Conservation (phyloP, 1,139 yeast genomes). For the Geotrichum bryndzae region DNA sequence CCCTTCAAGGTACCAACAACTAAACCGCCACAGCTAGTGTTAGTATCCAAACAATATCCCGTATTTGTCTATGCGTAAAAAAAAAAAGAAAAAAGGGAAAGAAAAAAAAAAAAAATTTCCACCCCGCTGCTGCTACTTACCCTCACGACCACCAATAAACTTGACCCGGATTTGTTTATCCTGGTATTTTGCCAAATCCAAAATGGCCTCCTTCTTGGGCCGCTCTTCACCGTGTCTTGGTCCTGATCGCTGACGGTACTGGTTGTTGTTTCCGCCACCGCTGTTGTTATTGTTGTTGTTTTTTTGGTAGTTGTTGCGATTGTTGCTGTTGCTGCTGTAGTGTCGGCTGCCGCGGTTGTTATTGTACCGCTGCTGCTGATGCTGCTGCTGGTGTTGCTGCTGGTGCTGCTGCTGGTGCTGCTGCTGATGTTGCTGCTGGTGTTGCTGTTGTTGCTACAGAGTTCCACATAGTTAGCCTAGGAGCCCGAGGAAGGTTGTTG, state of each 20-base stretch:
- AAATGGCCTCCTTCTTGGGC: constrained; percentile 84
- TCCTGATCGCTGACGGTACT: constrained; percentile 25
- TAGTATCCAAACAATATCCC: not conserved
- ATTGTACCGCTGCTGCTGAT: constrained; percentile 6
- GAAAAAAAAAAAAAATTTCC: constrained; percentile 21
- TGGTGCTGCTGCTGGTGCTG: constrained; percentile 1
- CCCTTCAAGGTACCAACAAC: constrained; percentile 79
- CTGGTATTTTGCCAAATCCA: constrained; percentile 72
- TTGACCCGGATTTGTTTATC: constrained; percentile 71
- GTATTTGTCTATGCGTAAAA: not conserved
- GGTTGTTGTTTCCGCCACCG: constrained; percentile 24
- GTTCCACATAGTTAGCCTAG: not conserved
- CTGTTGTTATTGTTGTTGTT: constrained; percentile 12
- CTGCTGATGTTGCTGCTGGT: not conserved
- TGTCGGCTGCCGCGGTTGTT: not conserved
- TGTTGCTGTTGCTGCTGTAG: constrained; percentile 7
- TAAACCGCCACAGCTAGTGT: constrained; percentile 22
- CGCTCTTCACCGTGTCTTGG: constrained; percentile 48
- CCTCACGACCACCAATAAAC: constrained; percentile 77
- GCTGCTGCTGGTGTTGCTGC: constrained; percentile 7
- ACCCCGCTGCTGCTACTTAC: constrained; percentile 13
- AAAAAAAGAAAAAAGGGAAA: not conserved
- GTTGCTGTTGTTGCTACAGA: not conserved
- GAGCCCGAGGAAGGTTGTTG: not conserved
- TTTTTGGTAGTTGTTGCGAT: not conserved